Conservation (phyloP, 345 rosid species). For the Populus deltoides region DNA sequence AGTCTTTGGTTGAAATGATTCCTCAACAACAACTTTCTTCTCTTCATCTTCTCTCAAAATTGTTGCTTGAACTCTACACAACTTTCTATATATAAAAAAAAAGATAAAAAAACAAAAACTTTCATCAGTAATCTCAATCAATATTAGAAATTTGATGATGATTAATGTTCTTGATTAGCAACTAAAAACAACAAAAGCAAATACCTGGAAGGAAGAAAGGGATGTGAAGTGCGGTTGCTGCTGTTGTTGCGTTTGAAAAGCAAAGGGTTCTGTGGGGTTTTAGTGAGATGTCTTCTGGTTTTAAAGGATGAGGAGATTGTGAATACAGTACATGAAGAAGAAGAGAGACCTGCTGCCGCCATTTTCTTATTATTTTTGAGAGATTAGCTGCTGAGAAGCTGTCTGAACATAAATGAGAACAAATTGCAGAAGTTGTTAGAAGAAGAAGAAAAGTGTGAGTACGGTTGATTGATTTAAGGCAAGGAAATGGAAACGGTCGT, state of each 20-base stretch:
- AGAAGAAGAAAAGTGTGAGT: too few species aligned
- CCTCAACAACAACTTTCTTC: constrained; percentile 63
- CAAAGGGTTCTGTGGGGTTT: background rate
- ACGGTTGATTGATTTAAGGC: too few species aligned
- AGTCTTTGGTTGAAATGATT: constrained; percentile 52
- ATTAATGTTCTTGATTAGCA: background rate
- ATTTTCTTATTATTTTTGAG: background rate
- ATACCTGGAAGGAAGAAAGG: background rate
- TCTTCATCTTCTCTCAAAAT: constrained; percentile 63
- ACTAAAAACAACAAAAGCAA: background rate
- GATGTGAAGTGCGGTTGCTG: background rate
- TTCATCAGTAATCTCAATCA: background rate
- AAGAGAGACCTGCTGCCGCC: background rate
- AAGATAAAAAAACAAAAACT: background rate
- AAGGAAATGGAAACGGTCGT: too few species aligned
- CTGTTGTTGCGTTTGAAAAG: background rate
- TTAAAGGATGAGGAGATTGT: background rate
- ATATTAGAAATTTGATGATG: background rate
- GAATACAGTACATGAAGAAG: background rate
- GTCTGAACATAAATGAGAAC: too few species aligned
- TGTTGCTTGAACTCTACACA: constrained; percentile 45
- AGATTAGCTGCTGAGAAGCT: too few species aligned
- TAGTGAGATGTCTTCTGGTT: background rate
- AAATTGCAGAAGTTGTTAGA: too few species aligned
- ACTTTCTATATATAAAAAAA: constrained; percentile 20